These are phyloP conservation scores for Schoenoplectus tabernaemontani DNA, from an alignment of 202 grass and related monocot species.

Conservation along the genomic window DNA sequence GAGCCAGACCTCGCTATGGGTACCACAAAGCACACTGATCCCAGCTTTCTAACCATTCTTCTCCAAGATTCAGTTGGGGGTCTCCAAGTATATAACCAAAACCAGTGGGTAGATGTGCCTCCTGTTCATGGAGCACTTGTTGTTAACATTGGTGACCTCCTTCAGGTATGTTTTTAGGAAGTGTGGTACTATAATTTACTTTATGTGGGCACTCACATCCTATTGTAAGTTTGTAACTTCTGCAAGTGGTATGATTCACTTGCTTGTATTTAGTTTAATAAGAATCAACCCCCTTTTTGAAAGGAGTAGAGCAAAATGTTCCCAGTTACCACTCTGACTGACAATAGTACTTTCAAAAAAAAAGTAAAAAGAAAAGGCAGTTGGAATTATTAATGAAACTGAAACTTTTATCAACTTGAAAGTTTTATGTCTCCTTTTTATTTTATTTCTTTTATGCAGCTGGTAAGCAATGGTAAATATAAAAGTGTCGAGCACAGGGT, in stretches of 20 bases:
- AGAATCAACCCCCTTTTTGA: not conserved
- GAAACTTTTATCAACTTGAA: not conserved
- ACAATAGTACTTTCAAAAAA: not conserved
- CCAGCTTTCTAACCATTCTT: slow-evolving; percentile 23
- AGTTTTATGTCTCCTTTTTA: not conserved
- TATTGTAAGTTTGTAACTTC: not conserved
- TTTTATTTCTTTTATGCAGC: slow-evolving; percentile 16
- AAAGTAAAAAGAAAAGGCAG: not conserved
- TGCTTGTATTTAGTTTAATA: not conserved
- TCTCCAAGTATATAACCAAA: slow-evolving; percentile 22
- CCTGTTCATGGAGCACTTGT: slow-evolving; percentile 31
- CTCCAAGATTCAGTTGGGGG: slow-evolving; percentile 29
- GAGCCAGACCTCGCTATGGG: slow-evolving; percentile 25
- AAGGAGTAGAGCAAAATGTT: not conserved
- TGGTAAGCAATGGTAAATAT: slow-evolving; percentile 26
- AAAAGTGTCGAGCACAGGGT: slow-evolving; percentile 29
- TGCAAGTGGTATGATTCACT: not conserved
- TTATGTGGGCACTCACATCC: not conserved
- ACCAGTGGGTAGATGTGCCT: slow-evolving; percentile 19
- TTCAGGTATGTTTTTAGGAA: slow-evolving; percentile 22
- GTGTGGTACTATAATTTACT: not conserved
- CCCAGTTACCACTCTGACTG: not conserved
- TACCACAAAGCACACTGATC: slow-evolving; percentile 12
- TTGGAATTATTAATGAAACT: not conserved
- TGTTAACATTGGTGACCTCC: slow-evolving; percentile 38